Evolutionary conservation across 2,329 filamentous ascomycete genomes (phyloP).

Genomic region (Periconia macrospinosa): DNA sequence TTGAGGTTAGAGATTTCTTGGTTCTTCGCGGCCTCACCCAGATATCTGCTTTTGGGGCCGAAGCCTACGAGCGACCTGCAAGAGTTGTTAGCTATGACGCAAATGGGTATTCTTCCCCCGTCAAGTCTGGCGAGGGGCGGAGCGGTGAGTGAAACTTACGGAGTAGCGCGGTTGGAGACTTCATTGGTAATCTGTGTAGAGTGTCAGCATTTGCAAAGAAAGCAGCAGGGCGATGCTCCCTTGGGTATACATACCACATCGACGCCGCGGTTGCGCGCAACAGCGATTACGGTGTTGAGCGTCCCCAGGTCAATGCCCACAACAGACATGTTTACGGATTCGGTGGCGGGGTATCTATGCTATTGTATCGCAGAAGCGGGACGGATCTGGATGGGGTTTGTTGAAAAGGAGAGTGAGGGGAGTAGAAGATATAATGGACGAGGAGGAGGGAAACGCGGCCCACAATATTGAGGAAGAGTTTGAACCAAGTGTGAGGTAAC

Average conservation of each 20-base stretch:
- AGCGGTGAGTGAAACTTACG: conserved; percentile 65
- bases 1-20: conserved; percentile 99
- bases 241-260: conserved; percentile 82
- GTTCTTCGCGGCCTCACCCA: conserved; percentile 95
- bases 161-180: conserved; percentile 96
- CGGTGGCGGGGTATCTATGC: conserved; percentile 32
- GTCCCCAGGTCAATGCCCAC: conserved; percentile 92
- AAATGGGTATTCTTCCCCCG: not conserved
- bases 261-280: conserved; percentile 97
- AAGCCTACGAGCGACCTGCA: conserved; percentile 91
- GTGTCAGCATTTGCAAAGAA: conserved; percentile 31
- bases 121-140: conserved; percentile 5
- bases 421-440: not conserved
- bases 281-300: conserved; percentile 94
- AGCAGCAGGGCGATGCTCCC: not conserved
- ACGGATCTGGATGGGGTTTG: not conserved
- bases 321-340: conserved; percentile 57
- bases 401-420: not conserved
- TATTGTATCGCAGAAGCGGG: conserved; percentile 9
- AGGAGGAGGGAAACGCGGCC: conserved; percentile 1
- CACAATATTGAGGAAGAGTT: conserved; percentile 7
- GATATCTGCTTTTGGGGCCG: conserved; percentile 87
- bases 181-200: conserved; percentile 86
- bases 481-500: conserved; percentile 6
- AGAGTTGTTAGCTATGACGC: conserved; percentile 3